These are phyloP conservation scores for Penicillium cinerascens DNA, from an alignment of 495 filamentous ascomycete species.

Conservation along the genomic window DNA sequence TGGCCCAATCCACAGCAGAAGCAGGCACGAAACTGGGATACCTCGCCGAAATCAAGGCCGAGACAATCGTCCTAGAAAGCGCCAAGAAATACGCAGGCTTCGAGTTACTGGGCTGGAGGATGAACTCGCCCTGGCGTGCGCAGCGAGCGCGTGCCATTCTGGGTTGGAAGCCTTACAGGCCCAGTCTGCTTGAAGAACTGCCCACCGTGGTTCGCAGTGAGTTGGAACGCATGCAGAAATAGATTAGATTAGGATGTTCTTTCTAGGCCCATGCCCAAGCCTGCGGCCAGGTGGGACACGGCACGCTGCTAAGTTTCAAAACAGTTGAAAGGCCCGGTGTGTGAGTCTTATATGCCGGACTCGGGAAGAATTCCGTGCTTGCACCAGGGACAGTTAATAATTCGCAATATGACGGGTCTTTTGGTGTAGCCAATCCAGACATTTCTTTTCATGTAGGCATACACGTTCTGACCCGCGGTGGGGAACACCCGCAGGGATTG, in stretches of 20 bases:
- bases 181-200: slow-evolving; percentile 49
- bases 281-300: neutral
- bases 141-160: slow-evolving; percentile 56
- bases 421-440: neutral
- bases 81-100: slow-evolving; percentile 32
- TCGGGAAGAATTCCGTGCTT: neutral
- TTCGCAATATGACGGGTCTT: neutral
- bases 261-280: neutral
- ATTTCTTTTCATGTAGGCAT: neutral
- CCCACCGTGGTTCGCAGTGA: slow-evolving; percentile 40
- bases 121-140: slow-evolving; percentile 57
- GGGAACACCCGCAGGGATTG: neutral
- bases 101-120: slow-evolving; percentile 44
- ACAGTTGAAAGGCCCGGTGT: neutral
- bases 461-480: neutral
- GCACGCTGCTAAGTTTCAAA: neutral
- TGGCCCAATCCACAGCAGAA: slow-evolving; percentile 54
- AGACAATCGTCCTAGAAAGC: slow-evolving; percentile 24
- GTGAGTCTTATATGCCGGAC: slow-evolving; percentile 8
- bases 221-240: slow-evolving; percentile 14
- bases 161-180: slow-evolving; percentile 54
- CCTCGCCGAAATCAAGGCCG: slow-evolving; percentile 50
- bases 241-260: no score
- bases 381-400: neutral
- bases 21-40: slow-evolving; percentile 57